These are phyloP conservation scores for Plectranthus barbatus DNA, from an alignment of 257 asterid genomes.

Conservation along the genomic window DNA sequence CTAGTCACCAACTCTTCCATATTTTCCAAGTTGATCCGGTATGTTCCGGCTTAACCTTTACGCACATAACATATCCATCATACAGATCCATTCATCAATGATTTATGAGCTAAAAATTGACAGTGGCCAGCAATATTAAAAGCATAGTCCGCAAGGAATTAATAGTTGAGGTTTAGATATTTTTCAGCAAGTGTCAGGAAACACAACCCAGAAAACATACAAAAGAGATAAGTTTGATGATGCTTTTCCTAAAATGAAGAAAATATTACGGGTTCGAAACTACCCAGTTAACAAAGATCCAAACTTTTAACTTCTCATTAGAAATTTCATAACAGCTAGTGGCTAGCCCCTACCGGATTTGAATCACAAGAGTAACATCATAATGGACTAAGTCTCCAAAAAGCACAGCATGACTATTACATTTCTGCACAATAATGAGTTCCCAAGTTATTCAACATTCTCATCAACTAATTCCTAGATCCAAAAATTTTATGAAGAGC, in stretches of 20 bases:
- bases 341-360: too few relatives aligned
- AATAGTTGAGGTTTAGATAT: background rate
- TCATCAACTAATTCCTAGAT: conserved; percentile 3
- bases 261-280: background rate
- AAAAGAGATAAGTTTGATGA: background rate
- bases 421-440: background rate
- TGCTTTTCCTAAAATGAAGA: background rate
- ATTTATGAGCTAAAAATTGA: background rate
- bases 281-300: background rate
- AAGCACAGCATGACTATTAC: background rate
- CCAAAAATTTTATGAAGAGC: background rate
- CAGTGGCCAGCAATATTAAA: background rate
- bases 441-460: background rate
- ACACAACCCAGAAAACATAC: background rate
- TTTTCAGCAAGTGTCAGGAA: background rate
- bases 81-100: background rate
- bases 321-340: background rate
- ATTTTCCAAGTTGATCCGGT: too few relatives aligned
- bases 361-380: too few relatives aligned
- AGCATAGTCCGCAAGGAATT: background rate
- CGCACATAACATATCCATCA: too few relatives aligned
- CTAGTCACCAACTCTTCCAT: too few relatives aligned
- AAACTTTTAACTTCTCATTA: background rate
- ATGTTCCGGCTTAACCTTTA: too few relatives aligned
- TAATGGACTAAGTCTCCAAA: too few relatives aligned